Evolutionary conservation across 768 basidiomycete genomes (phyloP), one percentile per base, ranked within the genome.

Genomic region (Termitomyces sp.): DNA sequence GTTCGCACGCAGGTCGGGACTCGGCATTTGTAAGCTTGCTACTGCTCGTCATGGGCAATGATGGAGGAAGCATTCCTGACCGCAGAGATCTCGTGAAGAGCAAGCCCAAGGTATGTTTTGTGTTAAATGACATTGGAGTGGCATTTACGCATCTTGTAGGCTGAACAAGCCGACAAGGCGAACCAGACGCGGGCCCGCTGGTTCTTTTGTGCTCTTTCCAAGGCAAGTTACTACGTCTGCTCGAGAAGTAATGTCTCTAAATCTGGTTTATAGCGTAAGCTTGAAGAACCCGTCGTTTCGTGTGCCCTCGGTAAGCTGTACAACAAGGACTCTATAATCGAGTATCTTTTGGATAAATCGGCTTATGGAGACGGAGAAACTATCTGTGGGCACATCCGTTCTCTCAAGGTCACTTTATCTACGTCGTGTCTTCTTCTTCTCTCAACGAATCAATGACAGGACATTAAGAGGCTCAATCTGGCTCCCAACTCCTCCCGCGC

Each of bases 121-220:
- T 42, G 14, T 5, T 43, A 14, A 46, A 36, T 37, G 13, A 13
- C 1, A 3, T 29, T 20, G 7, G 14, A 29, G 1, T 31, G 26
- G 34, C 22, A 32, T 13, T 8, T 1, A 46, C 10, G 9, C 2
- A 20, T 24, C 9, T 6, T 27, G 5, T 69, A 88, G 79, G 86
- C 88, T 20, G 92, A 94, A 70, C 85, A 91, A 65, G 91, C 91
- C 0, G 95, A 98, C 79, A 92, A 86, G 71, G 88, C 92, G 1
- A 94, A 94, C 65, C 89, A 96, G 66, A 85, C 86, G 13, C 82
- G 89, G 34, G 94, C 94, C 2, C 78, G 83, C 47, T 98, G 92
- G 94, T 84, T 90, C 59, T 94, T 91, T 69, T 99, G 97, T 68
- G 94, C 95, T 9, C 77, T 99, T 4, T 97, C 95, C 42, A 98